Evolutionary conservation across 805 yeast species (phyloP), one percentile per base, ranked within the genome.

Genomic region (Sugiyamaella smithiae): DNA sequence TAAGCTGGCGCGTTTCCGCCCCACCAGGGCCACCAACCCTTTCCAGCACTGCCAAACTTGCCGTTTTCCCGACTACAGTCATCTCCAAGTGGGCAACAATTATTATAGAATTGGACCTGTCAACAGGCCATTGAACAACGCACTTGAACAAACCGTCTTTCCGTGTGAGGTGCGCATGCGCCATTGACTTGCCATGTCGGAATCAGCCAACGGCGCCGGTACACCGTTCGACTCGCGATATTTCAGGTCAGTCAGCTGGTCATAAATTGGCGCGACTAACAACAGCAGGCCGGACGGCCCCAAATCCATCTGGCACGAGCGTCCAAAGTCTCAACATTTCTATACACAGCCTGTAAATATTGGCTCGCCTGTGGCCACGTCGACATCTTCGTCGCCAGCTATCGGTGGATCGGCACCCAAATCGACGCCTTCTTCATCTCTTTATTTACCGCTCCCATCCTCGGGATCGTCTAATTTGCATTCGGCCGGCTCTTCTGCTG

Each of bases 401-500:
- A 23, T 19, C 17, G 12, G 33, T 14, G 42, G 23, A 5, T 22
- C 41, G 9, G 23, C 43, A 8, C 20, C 31, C 43, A n/a, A 25
- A 7, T 31, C 44, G 31, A 25, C 53, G 2, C 46, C 50, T n/a
- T 42, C 45, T 9, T 41, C 50, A 20, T 25, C 40, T 14, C 45
- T 41, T 14, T 36, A 44, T 23, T 17, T 35, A 17, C 42, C 37
- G 19, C 26, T 38, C 19, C 41, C 43, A 16, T 23, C 41, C 4
- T 45, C 44, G 2, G 38, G 31, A 8, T 24, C 41, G 35, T 40
- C 48, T 14, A 16, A 36, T 35, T 19, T 23, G 12, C 29, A 35
- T 17, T 9, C 43, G 17, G 14, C 40, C 28, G 14, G 22, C 3
- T 23, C 68, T 49, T 58, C 66, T 25, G 57, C 66, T 53, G 56